Evolutionary conservation across 129 eudicot genomes (phyloP).

Genomic region (Chrysanthemum seticuspe): DNA sequence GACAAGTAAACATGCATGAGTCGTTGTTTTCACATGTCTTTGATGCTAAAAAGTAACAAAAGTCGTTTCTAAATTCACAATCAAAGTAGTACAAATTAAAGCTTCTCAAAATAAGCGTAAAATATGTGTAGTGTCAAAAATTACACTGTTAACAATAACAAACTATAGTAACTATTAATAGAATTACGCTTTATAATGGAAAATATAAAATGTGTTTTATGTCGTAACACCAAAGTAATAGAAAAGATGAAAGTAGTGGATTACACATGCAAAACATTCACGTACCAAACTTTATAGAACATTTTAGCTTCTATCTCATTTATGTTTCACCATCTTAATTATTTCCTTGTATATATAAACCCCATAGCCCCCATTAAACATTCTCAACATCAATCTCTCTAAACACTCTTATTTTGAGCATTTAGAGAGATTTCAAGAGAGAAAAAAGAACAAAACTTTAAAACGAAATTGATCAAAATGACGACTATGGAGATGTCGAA

Average conservation of each 20-base stretch:
- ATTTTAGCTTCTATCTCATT: constrained; percentile 30
- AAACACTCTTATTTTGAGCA: background rate
- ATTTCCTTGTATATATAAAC: constrained; percentile 20
- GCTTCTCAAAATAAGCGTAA: constrained; percentile 4
- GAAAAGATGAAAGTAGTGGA: constrained; percentile 37
- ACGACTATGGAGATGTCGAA: constrained; percentile 23
- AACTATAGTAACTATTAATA: background rate
- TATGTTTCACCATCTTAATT: constrained; percentile 6
- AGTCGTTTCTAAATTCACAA: background rate
- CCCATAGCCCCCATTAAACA: constrained; percentile 19
- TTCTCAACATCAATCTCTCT: constrained; percentile 19
- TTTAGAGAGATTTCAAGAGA: constrained; percentile 7
- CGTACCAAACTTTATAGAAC: constrained; percentile 45
- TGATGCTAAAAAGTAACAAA: background rate
- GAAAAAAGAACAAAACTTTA: background rate
- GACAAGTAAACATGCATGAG: background rate
- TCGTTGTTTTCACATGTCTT: background rate
- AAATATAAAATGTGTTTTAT: constrained; percentile 19
- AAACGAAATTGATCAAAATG: background rate
- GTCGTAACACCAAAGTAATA: constrained; percentile 34
- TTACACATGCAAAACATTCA: constrained; percentile 47
- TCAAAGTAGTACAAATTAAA: background rate
- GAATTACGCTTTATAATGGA: background rate
- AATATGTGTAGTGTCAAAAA: background rate
- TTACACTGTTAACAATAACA: background rate